These are phyloP conservation scores for Chloropicon primus DNA, from an alignment of 139 green algal species.

Conservation along the genomic window DNA sequence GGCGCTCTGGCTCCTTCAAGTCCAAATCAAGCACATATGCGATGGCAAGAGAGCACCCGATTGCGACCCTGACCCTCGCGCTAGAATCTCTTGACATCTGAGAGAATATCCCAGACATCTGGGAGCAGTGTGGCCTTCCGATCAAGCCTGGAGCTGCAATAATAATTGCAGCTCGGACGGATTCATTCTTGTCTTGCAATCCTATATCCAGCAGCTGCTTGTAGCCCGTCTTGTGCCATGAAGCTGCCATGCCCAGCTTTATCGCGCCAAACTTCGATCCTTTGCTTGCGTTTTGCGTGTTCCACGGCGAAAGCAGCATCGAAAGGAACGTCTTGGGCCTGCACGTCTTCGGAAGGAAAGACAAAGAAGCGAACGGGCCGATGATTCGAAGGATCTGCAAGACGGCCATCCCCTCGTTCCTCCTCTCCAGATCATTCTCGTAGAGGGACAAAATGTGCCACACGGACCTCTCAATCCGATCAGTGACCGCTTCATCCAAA, in stretches of 20 bases:
- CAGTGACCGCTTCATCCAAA: background rate
- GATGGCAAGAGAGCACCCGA: background rate
- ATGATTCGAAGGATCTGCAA: background rate
- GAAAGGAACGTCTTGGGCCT: background rate
- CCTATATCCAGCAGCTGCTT: background rate
- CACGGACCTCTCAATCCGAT: background rate
- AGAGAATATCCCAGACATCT: background rate
- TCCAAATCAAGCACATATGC: background rate
- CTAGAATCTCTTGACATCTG: background rate
- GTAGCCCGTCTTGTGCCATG: background rate
- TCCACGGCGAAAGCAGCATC: background rate
- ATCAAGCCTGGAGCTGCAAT: background rate
- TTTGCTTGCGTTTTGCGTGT: background rate
- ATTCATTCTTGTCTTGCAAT: background rate
- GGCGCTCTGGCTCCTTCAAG: background rate
- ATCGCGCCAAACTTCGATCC: background rate
- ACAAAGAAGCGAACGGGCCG: background rate
- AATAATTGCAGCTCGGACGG: background rate
- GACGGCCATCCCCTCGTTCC: background rate
- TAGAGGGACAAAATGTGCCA: background rate
- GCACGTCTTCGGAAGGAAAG: background rate
- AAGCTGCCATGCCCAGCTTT: background rate
- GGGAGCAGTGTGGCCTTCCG: background rate
- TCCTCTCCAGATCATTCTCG: background rate
- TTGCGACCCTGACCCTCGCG: background rate